Evolutionary conservation across 2,329 filamentous ascomycete species (phyloP), one percentile per base, ranked within the genome.

Genomic region (Botrytis pseudocinerea): DNA sequence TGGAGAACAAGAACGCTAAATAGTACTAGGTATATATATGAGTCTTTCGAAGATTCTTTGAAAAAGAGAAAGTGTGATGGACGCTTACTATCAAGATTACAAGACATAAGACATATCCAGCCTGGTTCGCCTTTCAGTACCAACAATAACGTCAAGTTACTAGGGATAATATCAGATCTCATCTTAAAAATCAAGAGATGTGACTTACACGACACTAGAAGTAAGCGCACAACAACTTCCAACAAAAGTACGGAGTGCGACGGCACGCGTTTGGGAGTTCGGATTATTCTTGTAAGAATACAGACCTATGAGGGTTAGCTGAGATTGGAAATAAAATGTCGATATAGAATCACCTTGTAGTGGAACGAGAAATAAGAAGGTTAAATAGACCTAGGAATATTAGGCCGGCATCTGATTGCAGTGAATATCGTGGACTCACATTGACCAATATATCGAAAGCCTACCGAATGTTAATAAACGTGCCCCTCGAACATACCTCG

Each of bases 101-200:
- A 92, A 77, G 88, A 89, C 82, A 90, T 88, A 6, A 91, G 83
- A 76, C 89, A 91, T 4, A 91, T 85, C 89, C 89, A 91, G 4
- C 87, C 89, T 2, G 87, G 88, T 78, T 91, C 89, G 20, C 89
- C 89, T 38, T 88, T 81, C 2, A 91, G 83, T 1, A 84, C 84
- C 83, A 89, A 86, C 0, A 91, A 81, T 0, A 91, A 84, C 4
- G 86, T 85, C 4, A 91, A 80, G 78, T 91, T 91, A 5, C 87
- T 89, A 1, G 71, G 0, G 1, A 25, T 18, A 70, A 20, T 9
- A 8, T 28, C 73, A 48, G 74, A 40, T 61, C 25, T 60, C 20
- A 60, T 35, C 20, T 22, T 5, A 0, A 8, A 22, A 14, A 2
- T 46, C 20, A 25, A 12, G 54, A 28, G 5, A 25, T 64, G 2